Percentiles rank a stretch among this genome's conserved stretches.
Evolutionary conservation across 768 basidiomycete genomes (phyloP).

Genomic region (Porpolomopsis calyptriformis): DNA sequence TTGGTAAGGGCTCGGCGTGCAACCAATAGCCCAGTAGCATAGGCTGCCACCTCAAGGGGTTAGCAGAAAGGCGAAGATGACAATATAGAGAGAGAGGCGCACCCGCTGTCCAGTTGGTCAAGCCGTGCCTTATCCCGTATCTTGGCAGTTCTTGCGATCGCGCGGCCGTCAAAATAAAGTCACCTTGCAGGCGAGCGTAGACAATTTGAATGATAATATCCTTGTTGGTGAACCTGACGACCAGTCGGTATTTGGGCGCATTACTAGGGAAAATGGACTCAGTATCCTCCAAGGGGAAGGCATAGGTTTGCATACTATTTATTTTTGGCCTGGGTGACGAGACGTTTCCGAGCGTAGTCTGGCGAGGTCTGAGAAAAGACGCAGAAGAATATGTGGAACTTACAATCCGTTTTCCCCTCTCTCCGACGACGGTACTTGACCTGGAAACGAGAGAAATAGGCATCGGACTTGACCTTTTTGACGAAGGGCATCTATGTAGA

Average conservation of each 20-base stretch:
- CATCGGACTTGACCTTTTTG: conserved; percentile 91
- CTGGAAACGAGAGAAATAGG: conserved; percentile 98
- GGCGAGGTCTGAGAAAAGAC: conserved; percentile 8
- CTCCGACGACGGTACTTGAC: conserved; percentile 96
- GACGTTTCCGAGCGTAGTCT: conserved; percentile 98
- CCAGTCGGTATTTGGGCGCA: conserved; percentile 95
- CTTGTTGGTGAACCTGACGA: conserved; percentile 98
- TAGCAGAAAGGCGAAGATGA: conserved; percentile 1
- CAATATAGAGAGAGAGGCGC: conserved; percentile 11
- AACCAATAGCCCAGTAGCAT: conserved; percentile 91
- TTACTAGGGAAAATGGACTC: conserved; percentile 40
- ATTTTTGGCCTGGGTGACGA: conserved; percentile 98
- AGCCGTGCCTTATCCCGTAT: conserved; percentile 96
- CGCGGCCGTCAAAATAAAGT: conserved; percentile 84
- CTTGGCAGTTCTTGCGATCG: conserved; percentile 84
- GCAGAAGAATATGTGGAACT: conserved; percentile 18
- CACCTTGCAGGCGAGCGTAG: conserved; percentile 96
- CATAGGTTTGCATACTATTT: conserved; percentile 61
- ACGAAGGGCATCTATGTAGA: conserved; percentile 79
- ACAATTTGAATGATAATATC: conserved; percentile 91
- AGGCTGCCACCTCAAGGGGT: conserved; percentile 41
- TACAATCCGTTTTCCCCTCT: conserved; percentile 98
- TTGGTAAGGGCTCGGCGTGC: conserved; percentile 93
- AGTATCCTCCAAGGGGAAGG: neutral
- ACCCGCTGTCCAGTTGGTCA: conserved; percentile 99